Evolutionary conservation across 2,329 filamentous ascomycete species (phyloP), one percentile per base, ranked within the genome.

Genomic region (Trematosphaeria pertusa): DNA sequence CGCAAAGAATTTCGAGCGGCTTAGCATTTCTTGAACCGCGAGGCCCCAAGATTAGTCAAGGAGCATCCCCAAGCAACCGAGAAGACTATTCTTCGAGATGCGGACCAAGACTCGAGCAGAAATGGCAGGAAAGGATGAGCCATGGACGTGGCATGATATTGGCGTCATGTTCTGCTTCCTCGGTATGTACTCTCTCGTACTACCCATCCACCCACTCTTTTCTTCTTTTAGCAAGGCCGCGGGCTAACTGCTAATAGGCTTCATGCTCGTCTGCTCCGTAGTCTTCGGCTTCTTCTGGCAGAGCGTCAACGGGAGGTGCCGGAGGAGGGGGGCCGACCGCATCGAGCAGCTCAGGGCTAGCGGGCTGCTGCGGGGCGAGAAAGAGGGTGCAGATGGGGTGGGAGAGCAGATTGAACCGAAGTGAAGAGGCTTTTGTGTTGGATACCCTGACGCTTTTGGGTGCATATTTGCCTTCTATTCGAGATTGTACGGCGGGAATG

Each of bases 101-200:
- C 31, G 8, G 15, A 33, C 7, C 31, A 33, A 33, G 31, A 37
- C 9, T 12, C 12, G 12, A 22, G 18, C 9, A n/a, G 35, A 5
- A 21, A 37, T 21, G 35, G 20, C 35, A 6, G 6, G 18, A 5
- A 12, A 4, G 3, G 9, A 5, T 6, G 30, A 9, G 4, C 26
- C 7, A 17, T 15, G 20, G 43, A 47, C 35, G 14, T 12, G 59
- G 21, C 58, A 63, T 34, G 58, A 63, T 26, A 32, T 63, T 6
- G 59, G 59, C 15, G 46, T 63, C 30, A 46, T 61, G 35, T 63
- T 63, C 36, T 58, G 56, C 36, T 63, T 61, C 37, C 36, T 63
- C 12, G 58, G 56, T 61, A 49, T 15, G 46, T 50, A n/a, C 11
- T 22, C 14, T n/a, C 12, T 8, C 15, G 33, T 5, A 4, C n/a